phyloP scores from a whole-genome alignment of 768 basidiomycete genomes.

The Suillus americanus region DNA sequence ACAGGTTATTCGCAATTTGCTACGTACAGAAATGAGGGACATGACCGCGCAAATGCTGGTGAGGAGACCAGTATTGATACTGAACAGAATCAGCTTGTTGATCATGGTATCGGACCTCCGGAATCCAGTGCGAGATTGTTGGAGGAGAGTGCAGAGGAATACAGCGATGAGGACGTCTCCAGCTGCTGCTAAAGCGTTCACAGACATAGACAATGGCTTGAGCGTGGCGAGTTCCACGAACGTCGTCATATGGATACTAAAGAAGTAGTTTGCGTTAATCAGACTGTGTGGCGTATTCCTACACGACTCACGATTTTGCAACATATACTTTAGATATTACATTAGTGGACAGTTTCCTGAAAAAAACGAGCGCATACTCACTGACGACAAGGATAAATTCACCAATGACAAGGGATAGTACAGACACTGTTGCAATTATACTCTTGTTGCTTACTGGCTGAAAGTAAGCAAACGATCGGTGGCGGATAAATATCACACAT shows the following conservation, averaged over 20 bases:
- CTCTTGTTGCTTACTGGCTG: constrained; percentile 49
- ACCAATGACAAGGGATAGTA: constrained; percentile 35
- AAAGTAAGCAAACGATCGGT: background rate
- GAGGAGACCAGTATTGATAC: constrained; percentile 41
- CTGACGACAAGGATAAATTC: constrained; percentile 33
- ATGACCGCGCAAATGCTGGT: constrained; percentile 52
- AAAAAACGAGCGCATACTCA: constrained; percentile 10
- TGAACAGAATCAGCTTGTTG: constrained; percentile 52
- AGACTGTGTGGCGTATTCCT: background rate
- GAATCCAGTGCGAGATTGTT: constrained; percentile 51
- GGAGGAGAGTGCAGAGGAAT: constrained; percentile 46
- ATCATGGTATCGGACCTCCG: constrained; percentile 55
- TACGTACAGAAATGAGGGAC: constrained; percentile 49
- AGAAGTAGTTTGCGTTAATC: constrained; percentile 12
- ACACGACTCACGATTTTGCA: constrained; percentile 32
- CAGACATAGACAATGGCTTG: constrained; percentile 51
- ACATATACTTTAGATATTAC: constrained; percentile 31
- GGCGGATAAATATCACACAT: constrained; percentile 19
- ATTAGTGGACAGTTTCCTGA: constrained; percentile 7
- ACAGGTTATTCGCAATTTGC: background rate
- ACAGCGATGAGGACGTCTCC: constrained; percentile 50
- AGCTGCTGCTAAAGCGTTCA: constrained; percentile 49
- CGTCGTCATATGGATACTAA: constrained; percentile 39
- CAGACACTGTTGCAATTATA: constrained; percentile 34
- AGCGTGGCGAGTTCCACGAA: constrained; percentile 44